phyloP scores from a whole-genome alignment of 202 grass and related monocot genomes.

The Hordeum pubiflorum region DNA sequence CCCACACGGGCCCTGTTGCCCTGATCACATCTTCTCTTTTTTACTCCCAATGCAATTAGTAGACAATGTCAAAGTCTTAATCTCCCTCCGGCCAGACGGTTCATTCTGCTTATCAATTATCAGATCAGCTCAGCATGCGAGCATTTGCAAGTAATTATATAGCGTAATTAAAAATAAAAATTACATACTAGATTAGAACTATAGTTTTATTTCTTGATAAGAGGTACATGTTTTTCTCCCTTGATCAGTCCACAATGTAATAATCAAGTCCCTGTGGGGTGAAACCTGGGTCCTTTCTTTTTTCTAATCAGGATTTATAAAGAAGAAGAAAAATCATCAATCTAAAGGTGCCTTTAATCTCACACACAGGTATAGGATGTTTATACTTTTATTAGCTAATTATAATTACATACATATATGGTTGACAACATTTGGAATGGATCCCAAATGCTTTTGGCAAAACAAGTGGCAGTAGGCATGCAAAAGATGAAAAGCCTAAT shows the following conservation, averaged over 20 bases:
- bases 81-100: background rate
- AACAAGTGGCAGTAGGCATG: constrained; percentile 20
- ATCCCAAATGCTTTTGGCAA: constrained; percentile 30
- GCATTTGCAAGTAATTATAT: background rate
- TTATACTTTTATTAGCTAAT: background rate
- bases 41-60: background rate
- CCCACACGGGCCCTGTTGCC: background rate
- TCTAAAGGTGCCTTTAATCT: background rate
- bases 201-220: background rate
- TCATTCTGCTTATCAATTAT: background rate
- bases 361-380: background rate
- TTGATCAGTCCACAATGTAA: background rate
- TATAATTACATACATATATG: background rate
- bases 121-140: background rate
- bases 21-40: background rate
- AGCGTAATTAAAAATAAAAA: background rate
- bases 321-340: background rate
- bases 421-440: constrained; percentile 1
- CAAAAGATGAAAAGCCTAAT: constrained; percentile 45
- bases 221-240: too few relatives aligned
- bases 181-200: background rate
- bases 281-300: background rate
- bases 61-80: background rate
- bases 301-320: background rate
- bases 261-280: too few relatives aligned